These are phyloP conservation scores for Tympanopsis confertula DNA, from an alignment of 2,329 filamentous ascomycete genomes.

Conservation along the genomic window DNA sequence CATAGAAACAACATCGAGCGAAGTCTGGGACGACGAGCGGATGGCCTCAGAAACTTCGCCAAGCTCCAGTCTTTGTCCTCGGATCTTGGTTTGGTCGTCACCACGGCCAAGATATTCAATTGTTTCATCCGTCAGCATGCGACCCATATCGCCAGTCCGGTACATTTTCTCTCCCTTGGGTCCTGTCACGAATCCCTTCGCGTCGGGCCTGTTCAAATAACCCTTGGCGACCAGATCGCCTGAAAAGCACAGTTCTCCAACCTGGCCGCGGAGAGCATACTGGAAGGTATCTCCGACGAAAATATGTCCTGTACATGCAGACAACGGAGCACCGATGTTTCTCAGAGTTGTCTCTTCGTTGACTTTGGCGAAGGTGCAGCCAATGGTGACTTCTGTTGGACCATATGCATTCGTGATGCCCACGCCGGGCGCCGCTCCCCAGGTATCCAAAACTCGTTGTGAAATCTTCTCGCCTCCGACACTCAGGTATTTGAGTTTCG, in stretches of 20 bases:
- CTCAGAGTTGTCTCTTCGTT: constrained; percentile 6
- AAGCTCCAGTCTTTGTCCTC: not conserved
- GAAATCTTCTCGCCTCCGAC: constrained; percentile 56
- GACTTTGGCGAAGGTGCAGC: constrained; percentile 21
- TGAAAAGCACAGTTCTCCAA: constrained; percentile 31
- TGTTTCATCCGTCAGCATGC: not conserved
- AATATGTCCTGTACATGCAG: constrained; percentile 6
- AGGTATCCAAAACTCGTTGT: constrained; percentile 50
- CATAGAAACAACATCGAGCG: constrained; percentile 3
- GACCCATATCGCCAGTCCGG: constrained; percentile 3
- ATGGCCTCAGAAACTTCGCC: not conserved
- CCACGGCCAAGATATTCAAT: not conserved
- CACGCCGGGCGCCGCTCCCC: constrained; percentile 31
- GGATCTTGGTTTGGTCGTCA: constrained; percentile 1
- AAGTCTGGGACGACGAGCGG: not conserved
- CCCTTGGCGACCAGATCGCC: constrained; percentile 30
- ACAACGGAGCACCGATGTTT: constrained; percentile 9
- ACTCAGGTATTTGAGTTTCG: constrained; percentile 51
- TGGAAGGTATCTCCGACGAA: constrained; percentile 3
- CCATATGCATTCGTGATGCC: constrained; percentile 29
- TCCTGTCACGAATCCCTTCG: constrained; percentile 5
- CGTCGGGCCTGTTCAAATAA: constrained; percentile 21
- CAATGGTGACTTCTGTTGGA: constrained; percentile 56
- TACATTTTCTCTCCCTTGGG: constrained; percentile 4
- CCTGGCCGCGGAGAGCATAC: constrained; percentile 9